These are phyloP conservation scores for Annona cherimola DNA, from an alignment of 164 flowering plant genomes.

Conservation along the genomic window DNA sequence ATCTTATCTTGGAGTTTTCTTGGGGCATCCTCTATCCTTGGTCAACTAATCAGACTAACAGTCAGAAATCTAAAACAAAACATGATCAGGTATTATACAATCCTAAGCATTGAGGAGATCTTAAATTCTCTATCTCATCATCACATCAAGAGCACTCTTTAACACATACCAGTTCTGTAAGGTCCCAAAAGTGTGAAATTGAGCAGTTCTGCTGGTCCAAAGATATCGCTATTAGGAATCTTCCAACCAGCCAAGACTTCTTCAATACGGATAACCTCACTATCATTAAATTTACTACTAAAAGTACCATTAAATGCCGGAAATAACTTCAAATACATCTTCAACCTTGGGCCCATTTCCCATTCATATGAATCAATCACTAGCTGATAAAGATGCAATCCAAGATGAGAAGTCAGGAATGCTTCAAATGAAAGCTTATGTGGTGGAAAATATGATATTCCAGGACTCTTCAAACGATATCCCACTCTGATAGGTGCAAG, in stretches of 20 bases:
- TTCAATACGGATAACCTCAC: constrained; percentile 55
- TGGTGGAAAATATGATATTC: constrained; percentile 54
- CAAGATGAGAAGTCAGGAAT: constrained; percentile 50
- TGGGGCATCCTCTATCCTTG: not conserved
- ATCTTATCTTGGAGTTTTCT: not conserved
- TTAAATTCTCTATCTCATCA: not conserved
- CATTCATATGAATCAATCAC: constrained; percentile 35
- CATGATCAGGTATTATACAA: not conserved
- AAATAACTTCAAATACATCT: constrained; percentile 61
- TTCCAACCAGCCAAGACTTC: constrained; percentile 60
- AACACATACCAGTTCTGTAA: constrained; percentile 51
- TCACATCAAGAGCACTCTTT: constrained; percentile 5
- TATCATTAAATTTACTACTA: constrained; percentile 34
- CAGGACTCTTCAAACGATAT: constrained; percentile 88
- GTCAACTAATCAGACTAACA: not conserved
- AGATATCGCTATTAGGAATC: constrained; percentile 45
- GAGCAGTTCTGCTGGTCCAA: constrained; percentile 86
- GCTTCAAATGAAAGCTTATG: constrained; percentile 34
- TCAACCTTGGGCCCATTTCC: constrained; percentile 73
- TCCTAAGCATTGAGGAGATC: not conserved
- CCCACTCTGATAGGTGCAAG: constrained; percentile 69
- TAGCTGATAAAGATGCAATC: constrained; percentile 48
- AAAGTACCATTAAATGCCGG: constrained; percentile 28
- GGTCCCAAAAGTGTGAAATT: constrained; percentile 47
- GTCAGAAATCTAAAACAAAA: not conserved